A percentile compares a stretch with the other conserved stretches of the same genome.
Conservation (phyloP, 2,329 filamentous ascomycete genomes). For the Juglanconis juglandina region DNA sequence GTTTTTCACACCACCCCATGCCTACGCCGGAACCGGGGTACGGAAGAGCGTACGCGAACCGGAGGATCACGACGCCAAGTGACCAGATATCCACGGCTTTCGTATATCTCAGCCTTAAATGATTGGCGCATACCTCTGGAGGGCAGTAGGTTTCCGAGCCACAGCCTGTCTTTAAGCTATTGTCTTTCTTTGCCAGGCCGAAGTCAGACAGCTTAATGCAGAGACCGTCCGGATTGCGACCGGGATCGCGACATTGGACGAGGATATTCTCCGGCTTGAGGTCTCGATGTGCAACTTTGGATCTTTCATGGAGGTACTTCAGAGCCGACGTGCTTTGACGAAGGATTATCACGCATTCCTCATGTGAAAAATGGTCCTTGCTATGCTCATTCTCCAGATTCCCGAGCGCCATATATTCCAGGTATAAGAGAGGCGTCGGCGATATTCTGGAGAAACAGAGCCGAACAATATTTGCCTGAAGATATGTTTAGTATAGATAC, state of each 20-base stretch:
- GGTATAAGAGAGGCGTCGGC: no score
- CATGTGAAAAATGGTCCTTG: neutral
- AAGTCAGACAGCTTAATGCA: neutral
- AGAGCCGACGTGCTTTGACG: neutral
- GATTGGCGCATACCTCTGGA: neutral
- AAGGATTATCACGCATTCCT: neutral
- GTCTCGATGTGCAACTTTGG: neutral
- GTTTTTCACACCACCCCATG: neutral
- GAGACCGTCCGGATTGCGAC: neutral
- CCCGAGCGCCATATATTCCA: neutral
- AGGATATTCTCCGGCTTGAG: neutral
- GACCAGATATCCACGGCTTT: conserved; percentile 9
- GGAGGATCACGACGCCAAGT: conserved; percentile 4
- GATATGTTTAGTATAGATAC: no score
- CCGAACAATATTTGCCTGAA: no score
- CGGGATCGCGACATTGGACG: neutral
- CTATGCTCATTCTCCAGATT: neutral
- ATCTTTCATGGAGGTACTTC: neutral
- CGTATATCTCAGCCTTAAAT: neutral
- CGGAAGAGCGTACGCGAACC: conserved; percentile 2
- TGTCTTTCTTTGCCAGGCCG: neutral
- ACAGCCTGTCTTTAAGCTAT: neutral
- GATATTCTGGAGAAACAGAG: no score
- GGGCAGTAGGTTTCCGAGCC: conserved; percentile 1
- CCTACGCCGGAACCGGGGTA: neutral